phyloP scores from a whole-genome alignment of 768 basidiomycete genomes.

The Phaeotremella skinneri region DNA sequence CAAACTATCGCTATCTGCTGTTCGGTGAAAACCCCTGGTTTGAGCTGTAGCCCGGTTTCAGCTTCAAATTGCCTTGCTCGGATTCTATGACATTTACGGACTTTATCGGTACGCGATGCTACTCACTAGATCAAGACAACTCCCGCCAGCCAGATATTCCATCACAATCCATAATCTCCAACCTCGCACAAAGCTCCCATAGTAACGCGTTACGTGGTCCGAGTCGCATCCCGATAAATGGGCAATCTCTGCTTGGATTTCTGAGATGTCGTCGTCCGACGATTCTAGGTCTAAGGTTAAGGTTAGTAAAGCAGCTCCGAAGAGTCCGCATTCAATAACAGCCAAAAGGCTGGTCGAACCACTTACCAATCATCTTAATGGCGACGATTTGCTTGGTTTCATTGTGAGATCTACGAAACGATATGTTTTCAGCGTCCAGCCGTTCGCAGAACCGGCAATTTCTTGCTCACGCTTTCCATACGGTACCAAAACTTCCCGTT shows the following conservation, averaged over 20 bases:
- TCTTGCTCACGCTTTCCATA: conserved; percentile 86
- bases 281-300: conserved; percentile 80
- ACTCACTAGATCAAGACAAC: conserved; percentile 78
- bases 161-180: conserved; percentile 99
- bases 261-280: conserved; percentile 96
- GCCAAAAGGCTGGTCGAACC: conserved; percentile 5
- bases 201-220: conserved; percentile 93
- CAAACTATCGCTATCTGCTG: conserved; percentile 92
- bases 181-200: conserved; percentile 91
- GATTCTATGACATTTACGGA: not conserved
- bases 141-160: conserved; percentile 99
- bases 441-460: not conserved
- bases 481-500: conserved; percentile 91
- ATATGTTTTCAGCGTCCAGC: not conserved
- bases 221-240: conserved; percentile 94
- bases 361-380: conserved; percentile 93
- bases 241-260: conserved; percentile 98
- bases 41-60: conserved; percentile 58
- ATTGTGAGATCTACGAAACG: conserved; percentile 65
- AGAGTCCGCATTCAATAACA: conserved; percentile 5
- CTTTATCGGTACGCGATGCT: not conserved
- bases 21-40: conserved; percentile 85
- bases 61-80: conserved; percentile 1
- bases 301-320: conserved; percentile 5
- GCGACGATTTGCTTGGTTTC: conserved; percentile 92